phyloP scores from a whole-genome alignment of 2,329 filamentous ascomycete species.

The Thelonectria olida region DNA sequence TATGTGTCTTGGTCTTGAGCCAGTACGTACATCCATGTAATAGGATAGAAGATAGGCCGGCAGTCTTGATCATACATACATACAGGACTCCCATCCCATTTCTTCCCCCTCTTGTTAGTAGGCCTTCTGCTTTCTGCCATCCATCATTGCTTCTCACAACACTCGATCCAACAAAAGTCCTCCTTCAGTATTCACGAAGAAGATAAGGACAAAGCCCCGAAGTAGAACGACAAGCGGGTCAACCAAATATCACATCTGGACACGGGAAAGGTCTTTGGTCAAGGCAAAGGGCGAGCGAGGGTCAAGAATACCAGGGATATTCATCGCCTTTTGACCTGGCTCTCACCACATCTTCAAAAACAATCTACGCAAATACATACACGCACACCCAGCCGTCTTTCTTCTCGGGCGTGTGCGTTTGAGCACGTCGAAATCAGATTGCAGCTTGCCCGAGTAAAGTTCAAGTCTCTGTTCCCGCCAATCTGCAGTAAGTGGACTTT shows the following conservation, averaged over 20 bases:
- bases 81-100: not conserved
- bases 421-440: not conserved
- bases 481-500: not conserved
- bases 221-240: not conserved
- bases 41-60: not conserved
- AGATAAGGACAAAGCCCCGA: not conserved
- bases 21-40: slow-evolving; percentile 11
- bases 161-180: not conserved
- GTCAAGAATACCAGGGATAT: not conserved
- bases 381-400: not conserved
- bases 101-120: not conserved
- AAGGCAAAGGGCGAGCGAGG: not conserved
- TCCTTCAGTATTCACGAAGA: not conserved
- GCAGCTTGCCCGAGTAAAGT: not conserved
- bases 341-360: too few species aligned
- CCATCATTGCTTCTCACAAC: not conserved
- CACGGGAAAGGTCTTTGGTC: not conserved
- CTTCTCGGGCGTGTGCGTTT: not conserved
- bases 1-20: not conserved
- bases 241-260: not conserved
- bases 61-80: not conserved
- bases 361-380: slow-evolving; percentile 1
- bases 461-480: not conserved
- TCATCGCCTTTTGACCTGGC: too few species aligned
- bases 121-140: not conserved